These are phyloP conservation scores for Eugenia klotzschiana DNA, from an alignment of 441 rosid genomes.

Conservation along the genomic window DNA sequence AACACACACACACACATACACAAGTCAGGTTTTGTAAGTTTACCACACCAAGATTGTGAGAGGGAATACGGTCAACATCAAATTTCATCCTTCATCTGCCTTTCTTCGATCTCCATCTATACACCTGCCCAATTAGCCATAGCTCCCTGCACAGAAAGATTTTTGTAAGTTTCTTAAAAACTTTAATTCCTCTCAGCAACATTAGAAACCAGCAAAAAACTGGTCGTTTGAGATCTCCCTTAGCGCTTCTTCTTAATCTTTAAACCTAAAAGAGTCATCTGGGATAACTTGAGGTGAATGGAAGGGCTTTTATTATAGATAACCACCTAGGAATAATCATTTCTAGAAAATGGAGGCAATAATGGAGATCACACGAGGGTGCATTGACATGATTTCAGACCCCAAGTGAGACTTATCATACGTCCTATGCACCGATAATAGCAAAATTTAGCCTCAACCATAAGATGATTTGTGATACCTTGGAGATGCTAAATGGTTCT, in stretches of 20 bases:
- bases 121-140: too few relatives aligned
- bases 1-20: too few relatives aligned
- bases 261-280: neutral
- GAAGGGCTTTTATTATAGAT: neutral
- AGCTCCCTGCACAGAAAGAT: too few relatives aligned
- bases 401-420: neutral
- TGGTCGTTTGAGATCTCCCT: neutral
- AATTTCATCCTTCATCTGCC: too few relatives aligned
- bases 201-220: neutral
- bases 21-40: too few relatives aligned
- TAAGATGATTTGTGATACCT: too few relatives aligned
- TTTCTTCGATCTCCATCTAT: too few relatives aligned
- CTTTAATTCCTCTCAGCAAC: neutral
- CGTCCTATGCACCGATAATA: neutral
- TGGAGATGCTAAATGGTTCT: too few relatives aligned
- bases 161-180: too few relatives aligned
- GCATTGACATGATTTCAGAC: neutral
- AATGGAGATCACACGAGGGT: neutral
- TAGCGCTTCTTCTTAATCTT: neutral
- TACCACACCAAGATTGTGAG: too few relatives aligned
- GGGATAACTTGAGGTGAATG: neutral
- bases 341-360: neutral
- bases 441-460: too few relatives aligned
- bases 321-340: neutral
- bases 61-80: too few relatives aligned